A percentile compares a stretch with the other conserved stretches of the same genome.
These are phyloP conservation scores for Biscogniauxia marginata DNA, from an alignment of 2,329 filamentous ascomycete genomes.

Conservation along the genomic window DNA sequence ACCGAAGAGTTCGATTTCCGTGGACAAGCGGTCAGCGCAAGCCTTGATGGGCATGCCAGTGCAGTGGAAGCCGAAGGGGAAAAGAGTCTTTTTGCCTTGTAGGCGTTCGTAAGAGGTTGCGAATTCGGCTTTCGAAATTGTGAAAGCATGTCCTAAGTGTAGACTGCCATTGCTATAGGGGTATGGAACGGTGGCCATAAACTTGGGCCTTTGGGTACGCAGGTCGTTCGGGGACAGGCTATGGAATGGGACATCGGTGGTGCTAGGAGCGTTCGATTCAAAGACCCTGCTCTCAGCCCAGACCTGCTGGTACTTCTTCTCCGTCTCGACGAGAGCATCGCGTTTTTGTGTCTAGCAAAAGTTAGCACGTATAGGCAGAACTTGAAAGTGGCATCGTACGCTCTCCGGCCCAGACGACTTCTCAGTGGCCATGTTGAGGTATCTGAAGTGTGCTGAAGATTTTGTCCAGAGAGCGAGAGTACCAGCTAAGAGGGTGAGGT, in stretches of 20 bases:
- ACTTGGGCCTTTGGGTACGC: slow-evolving; percentile 82
- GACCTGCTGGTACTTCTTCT: slow-evolving; percentile 67
- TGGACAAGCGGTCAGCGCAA: slow-evolving; percentile 87
- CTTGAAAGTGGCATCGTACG: background rate
- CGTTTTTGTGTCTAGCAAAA: slow-evolving; percentile 3
- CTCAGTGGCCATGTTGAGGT: background rate
- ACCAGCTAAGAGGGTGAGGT: background rate
- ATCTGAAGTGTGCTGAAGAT: background rate
- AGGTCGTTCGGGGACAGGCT: slow-evolving; percentile 72
- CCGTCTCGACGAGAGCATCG: slow-evolving; percentile 4
- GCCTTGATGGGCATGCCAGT: slow-evolving; percentile 99
- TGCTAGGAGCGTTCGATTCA: slow-evolving; percentile 79
- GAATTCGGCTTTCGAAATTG: slow-evolving; percentile 91
- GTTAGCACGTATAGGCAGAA: background rate
- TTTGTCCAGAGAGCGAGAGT: background rate
- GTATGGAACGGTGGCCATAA: slow-evolving; percentile 66
- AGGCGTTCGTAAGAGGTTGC: slow-evolving; percentile 82
- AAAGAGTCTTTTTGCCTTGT: slow-evolving; percentile 83
- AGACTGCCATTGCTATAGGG: slow-evolving; percentile 71
- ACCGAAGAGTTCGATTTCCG: slow-evolving; percentile 52
- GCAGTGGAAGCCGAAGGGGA: slow-evolving; percentile 92
- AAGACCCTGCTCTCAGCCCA: slow-evolving; percentile 80
- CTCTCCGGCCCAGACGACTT: background rate
- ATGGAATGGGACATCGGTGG: slow-evolving; percentile 72
- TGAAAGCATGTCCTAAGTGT: slow-evolving; percentile 91